Evolutionary conservation across 805 yeast species (phyloP).

Genomic region (Spathaspora arborariae): DNA sequence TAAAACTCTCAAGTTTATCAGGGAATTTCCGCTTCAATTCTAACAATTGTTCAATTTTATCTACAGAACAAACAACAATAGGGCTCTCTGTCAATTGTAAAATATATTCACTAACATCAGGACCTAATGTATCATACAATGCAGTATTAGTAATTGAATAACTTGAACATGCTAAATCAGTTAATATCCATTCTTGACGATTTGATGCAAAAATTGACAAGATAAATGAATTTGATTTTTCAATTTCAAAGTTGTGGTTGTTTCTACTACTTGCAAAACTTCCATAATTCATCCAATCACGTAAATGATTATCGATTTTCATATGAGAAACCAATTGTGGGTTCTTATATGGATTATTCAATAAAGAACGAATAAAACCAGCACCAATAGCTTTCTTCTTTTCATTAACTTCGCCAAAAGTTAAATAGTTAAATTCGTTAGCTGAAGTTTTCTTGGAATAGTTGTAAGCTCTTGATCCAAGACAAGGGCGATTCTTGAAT

Average conservation of each 20-base stretch:
- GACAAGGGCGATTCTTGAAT: conserved; percentile 17
- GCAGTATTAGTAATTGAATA: conserved; percentile 36
- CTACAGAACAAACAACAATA: conserved; percentile 50
- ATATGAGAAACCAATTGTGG: conserved; percentile 12
- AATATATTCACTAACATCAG: conserved; percentile 30
- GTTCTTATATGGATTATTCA: conserved; percentile 20
- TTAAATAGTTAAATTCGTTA: conserved; percentile 10
- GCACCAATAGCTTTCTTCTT: conserved; percentile 34
- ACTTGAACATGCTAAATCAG: conserved; percentile 32
- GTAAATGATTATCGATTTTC: conserved; percentile 17
- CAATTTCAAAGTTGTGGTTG: conserved; percentile 5
- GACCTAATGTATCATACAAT: conserved; percentile 39
- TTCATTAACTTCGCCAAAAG: conserved; percentile 28
- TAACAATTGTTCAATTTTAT: conserved; percentile 46
- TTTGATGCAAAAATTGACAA: conserved; percentile 32
- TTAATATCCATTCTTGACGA: conserved; percentile 34
- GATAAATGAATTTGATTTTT: conserved; percentile 26
- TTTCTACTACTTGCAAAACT: background rate
- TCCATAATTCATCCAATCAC: conserved; percentile 15
- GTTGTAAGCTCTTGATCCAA: conserved; percentile 21
- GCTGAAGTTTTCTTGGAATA: conserved; percentile 11
- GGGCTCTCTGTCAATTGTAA: conserved; percentile 33
- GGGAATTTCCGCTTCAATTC: conserved; percentile 31
- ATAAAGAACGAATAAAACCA: conserved; percentile 30
- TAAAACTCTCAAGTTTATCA: conserved; percentile 35